Conservation (phyloP, 164 flowering plant genomes). For the Santalum album region DNA sequence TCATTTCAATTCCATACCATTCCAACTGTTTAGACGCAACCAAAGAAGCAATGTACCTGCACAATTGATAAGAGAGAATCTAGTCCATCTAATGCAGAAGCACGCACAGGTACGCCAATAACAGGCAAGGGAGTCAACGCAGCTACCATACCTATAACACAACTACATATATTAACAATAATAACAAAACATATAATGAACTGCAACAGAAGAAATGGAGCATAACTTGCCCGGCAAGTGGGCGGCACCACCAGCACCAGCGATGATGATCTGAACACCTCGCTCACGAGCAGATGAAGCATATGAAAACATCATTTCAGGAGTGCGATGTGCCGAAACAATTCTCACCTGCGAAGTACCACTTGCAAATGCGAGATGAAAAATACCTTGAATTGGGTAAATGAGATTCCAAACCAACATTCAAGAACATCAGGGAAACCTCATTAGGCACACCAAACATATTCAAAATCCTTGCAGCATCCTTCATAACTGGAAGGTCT, state of each 20-base stretch:
- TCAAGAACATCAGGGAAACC: conserved; percentile 25
- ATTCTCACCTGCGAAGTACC: conserved; percentile 56
- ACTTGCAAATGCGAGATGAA: not conserved
- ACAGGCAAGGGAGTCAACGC: conserved; percentile 86
- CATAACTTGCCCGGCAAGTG: conserved; percentile 77
- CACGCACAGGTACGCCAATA: conserved; percentile 91
- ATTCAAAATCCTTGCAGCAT: conserved; percentile 61
- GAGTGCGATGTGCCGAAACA: conserved; percentile 96
- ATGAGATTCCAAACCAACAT: not conserved
- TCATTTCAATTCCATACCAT: too few relatives aligned
- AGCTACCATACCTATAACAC: conserved; percentile 88
- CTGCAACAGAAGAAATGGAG: not conserved
- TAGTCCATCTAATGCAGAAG: conserved; percentile 70
- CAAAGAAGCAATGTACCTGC: conserved; percentile 45
- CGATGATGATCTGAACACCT: conserved; percentile 81
- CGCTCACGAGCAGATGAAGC: conserved; percentile 70
- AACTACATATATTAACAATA: not conserved
- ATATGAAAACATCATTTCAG: conserved; percentile 79
- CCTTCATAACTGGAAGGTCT: conserved; percentile 93
- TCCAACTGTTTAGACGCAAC: too few relatives aligned
- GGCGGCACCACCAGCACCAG: conserved; percentile 99
- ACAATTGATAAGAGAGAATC: conserved; percentile 93
- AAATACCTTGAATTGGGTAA: not conserved
- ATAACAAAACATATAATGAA: not conserved
- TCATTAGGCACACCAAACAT: conserved; percentile 67